Evolutionary conservation across 345 rosid species (phyloP).

Genomic region (Populus nigra): DNA sequence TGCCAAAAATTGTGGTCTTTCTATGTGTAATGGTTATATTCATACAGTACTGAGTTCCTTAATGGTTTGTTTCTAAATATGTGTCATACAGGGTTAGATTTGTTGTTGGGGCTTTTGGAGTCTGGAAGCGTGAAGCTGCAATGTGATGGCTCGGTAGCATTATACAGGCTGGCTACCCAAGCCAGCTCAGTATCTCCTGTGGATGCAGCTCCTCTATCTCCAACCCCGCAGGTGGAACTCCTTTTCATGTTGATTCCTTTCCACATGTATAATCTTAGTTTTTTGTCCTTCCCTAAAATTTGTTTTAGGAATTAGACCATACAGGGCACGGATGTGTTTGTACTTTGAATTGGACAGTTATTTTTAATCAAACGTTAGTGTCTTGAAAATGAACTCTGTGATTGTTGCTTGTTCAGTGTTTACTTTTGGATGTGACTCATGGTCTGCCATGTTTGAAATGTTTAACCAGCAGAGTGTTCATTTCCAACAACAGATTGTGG

Average conservation of each 20-base stretch:
- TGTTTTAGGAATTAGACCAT: neutral
- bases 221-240: conserved; percentile 49
- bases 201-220: conserved; percentile 64
- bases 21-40: neutral
- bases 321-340: neutral
- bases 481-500: neutral
- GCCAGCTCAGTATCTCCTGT: conserved; percentile 44
- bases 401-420: too few relatives aligned
- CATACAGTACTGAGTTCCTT: neutral
- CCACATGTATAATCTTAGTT: neutral
- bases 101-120: conserved; percentile 55
- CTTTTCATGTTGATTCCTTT: neutral
- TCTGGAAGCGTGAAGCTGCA: conserved; percentile 52
- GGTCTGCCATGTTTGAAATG: neutral
- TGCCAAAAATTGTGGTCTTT: neutral
- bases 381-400: too few relatives aligned
- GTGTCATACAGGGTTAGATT: conserved; percentile 45
- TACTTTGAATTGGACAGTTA: too few relatives aligned
- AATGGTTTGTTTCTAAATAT: conserved; percentile 1
- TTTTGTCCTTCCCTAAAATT: neutral
- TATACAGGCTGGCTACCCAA: conserved; percentile 56
- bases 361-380: too few relatives aligned
- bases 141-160: conserved; percentile 48
- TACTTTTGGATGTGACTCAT: too few relatives aligned
- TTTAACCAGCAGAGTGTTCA: neutral